Evolutionary conservation across 2,329 filamentous ascomycete genomes (phyloP).

Genomic region (Aspergillus sp.): DNA sequence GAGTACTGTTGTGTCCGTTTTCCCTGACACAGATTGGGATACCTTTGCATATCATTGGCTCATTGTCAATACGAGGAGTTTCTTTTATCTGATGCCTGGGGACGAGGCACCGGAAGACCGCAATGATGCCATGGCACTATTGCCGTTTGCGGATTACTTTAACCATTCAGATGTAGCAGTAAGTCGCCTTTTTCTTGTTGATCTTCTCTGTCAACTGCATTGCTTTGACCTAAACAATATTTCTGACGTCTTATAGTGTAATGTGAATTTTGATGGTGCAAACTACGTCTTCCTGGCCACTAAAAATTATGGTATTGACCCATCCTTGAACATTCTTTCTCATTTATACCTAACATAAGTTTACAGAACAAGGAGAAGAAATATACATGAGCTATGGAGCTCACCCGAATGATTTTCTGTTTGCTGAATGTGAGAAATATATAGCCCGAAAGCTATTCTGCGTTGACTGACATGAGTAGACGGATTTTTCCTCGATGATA

Average conservation of each 20-base stretch:
- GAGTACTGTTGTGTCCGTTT: conserved; percentile 37
- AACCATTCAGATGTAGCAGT: conserved; percentile 42
- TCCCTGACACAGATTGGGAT: conserved; percentile 39
- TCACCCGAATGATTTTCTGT: conserved; percentile 40
- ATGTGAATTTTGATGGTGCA: conserved; percentile 32
- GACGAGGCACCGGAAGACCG: conserved; percentile 30
- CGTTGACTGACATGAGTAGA: conserved; percentile 21
- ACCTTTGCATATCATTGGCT: conserved; percentile 55
- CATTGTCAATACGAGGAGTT: conserved; percentile 57
- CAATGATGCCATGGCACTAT: conserved; percentile 43
- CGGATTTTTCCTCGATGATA: conserved; percentile 38
- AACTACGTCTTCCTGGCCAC: conserved; percentile 32
- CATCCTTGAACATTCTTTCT: background rate
- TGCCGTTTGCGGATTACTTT: conserved; percentile 45
- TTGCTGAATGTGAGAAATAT: conserved; percentile 37
- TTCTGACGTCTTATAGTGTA: conserved; percentile 21
- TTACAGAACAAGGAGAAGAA: conserved; percentile 36
- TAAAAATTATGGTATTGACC: conserved; percentile 25
- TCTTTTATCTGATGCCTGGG: conserved; percentile 50
- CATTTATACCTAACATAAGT: background rate
- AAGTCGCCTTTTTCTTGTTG: conserved; percentile 7
- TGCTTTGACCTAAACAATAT: background rate
- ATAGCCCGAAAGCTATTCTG: background rate
- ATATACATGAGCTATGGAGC: conserved; percentile 41
- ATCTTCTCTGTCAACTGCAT: background rate